phyloP scores from a whole-genome alignment of 805 yeast genomes.

The Torulaspora microellipsoides region DNA sequence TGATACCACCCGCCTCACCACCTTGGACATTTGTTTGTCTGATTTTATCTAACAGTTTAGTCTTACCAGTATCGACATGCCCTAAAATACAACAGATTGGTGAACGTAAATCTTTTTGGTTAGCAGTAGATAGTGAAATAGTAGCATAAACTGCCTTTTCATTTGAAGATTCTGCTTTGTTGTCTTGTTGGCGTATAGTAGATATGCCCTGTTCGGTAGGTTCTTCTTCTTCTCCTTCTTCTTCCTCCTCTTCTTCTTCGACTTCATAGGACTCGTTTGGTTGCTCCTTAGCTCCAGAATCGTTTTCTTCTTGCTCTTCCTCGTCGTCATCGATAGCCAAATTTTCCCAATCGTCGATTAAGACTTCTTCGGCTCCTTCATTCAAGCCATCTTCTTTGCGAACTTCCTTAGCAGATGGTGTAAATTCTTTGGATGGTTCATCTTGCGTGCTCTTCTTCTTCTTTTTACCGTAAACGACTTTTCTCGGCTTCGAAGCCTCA shows the following conservation, averaged over 20 bases:
- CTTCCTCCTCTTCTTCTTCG: slow-evolving; percentile 32
- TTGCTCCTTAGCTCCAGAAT: slow-evolving; percentile 22
- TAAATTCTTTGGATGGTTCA: slow-evolving; percentile 28
- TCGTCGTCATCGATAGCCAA: slow-evolving; percentile 57
- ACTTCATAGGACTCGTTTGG: slow-evolving; percentile 33
- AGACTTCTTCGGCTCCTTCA: slow-evolving; percentile 48
- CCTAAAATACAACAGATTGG: slow-evolving; percentile 99
- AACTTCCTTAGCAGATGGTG: slow-evolving; percentile 20
- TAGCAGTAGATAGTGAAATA: slow-evolving; percentile 32
- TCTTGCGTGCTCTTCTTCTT: slow-evolving; percentile 46
- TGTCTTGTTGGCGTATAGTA: slow-evolving; percentile 8
- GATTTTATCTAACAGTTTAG: slow-evolving; percentile 91
- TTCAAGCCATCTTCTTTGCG: slow-evolving; percentile 25
- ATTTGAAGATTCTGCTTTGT: neutral
- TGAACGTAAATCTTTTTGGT: slow-evolving; percentile 71
- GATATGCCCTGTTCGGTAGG: slow-evolving; percentile 28
- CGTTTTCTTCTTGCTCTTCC: slow-evolving; percentile 34
- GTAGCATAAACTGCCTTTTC: slow-evolving; percentile 15
- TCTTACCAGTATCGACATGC: slow-evolving; percentile 99
- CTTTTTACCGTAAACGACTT: slow-evolving; percentile 66
- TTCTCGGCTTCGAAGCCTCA: slow-evolving; percentile 49
- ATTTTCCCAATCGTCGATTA: slow-evolving; percentile 85
- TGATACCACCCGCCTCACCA: slow-evolving; percentile 99
- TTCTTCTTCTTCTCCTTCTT: slow-evolving; percentile 27
- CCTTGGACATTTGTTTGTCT: slow-evolving; percentile 99